Evolutionary conservation across 495 filamentous ascomycete genomes (phyloP), one percentile per base, ranked within the genome.

Genomic region (Xylaria palmicola): DNA sequence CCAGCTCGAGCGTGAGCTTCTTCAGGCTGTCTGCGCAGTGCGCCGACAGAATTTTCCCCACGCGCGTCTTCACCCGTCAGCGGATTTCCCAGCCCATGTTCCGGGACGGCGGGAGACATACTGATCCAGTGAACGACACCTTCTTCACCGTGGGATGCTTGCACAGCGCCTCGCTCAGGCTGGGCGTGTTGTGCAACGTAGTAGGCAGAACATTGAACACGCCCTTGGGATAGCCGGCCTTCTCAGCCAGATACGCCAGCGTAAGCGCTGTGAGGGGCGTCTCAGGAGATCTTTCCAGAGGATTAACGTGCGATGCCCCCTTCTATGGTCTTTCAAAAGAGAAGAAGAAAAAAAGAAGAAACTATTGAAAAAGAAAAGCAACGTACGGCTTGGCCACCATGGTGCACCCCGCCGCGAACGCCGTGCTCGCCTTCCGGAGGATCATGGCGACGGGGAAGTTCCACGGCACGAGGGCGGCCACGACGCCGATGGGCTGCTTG

Each of bases 1-100:
- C 88, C 24, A 91, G 79, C 72, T 91, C 88, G 30, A 90, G 83
- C 2, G 85, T 88, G 10, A 88, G 69, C 63, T 90, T 91, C 76
- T 90, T 90, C 52, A 90, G 72, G 1, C 86, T 84, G 20, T 82
- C 78, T 0, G 86, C 76, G 43, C 83, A 71, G 12, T 70, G 70
- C 6, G 58, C 62, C 1, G 67, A 66, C 0, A 73, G 59, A 43
- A 73, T 69, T 45, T 71, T 75, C 19, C 72, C 72, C 15, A 73
- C 68, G 9, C 66, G 64, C 5, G 66, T 71, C 68, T 71, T 55
- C 10, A n/a, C 1, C 8, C 13, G 20, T 68, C 1, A 68, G 53
- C 34, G 1, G 49, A 24, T n/a, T 19, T 2, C 34, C 0, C 2
- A 27, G 0, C 17, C 26, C 6, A n/a, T 12, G 10, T 12, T 20